phyloP scores from a whole-genome alignment of 2,329 filamentous ascomycete genomes.

The Seiridium unicorne region DNA sequence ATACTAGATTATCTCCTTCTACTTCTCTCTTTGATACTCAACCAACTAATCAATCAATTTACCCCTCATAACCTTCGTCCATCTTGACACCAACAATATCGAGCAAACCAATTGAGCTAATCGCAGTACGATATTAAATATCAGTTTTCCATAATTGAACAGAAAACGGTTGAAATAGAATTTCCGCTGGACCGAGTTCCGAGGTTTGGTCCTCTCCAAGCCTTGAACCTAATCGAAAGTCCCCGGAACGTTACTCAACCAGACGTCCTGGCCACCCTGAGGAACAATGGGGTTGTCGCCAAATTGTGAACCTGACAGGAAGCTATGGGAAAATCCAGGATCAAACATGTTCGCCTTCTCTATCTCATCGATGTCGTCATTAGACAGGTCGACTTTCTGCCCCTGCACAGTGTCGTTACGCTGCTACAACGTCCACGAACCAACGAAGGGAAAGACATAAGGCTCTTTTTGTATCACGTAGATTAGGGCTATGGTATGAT shows the following conservation, averaged over 20 bases:
- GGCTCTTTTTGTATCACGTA: conserved; percentile 57
- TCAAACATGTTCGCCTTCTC: conserved; percentile 49
- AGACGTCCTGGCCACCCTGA: neutral
- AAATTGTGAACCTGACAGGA: conserved; percentile 18
- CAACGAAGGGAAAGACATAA: conserved; percentile 57
- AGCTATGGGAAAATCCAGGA: conserved; percentile 48
- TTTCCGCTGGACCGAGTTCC: too few relatives aligned
- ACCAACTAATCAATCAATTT: too few relatives aligned
- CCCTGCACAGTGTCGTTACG: conserved; percentile 54
- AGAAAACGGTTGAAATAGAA: too few relatives aligned
- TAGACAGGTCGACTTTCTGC: conserved; percentile 46
- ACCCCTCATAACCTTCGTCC: too few relatives aligned
- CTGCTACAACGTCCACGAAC: conserved; percentile 56
- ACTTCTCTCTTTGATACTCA: too few relatives aligned
- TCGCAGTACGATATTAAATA: too few relatives aligned
- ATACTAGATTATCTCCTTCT: too few relatives aligned
- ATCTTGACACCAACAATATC: too few relatives aligned
- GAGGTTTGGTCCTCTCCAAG: neutral
- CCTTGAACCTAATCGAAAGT: neutral
- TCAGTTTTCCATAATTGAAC: too few relatives aligned
- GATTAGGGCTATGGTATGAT: conserved; percentile 54
- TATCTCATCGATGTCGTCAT: conserved; percentile 53
- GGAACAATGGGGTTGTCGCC: neutral
- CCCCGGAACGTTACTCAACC: neutral
- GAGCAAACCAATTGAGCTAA: too few relatives aligned